Percentiles rank a stretch among this genome's conserved stretches.
Conservation (phyloP, 805 yeast genomes). For the Wickerhamomyces mucosus region DNA sequence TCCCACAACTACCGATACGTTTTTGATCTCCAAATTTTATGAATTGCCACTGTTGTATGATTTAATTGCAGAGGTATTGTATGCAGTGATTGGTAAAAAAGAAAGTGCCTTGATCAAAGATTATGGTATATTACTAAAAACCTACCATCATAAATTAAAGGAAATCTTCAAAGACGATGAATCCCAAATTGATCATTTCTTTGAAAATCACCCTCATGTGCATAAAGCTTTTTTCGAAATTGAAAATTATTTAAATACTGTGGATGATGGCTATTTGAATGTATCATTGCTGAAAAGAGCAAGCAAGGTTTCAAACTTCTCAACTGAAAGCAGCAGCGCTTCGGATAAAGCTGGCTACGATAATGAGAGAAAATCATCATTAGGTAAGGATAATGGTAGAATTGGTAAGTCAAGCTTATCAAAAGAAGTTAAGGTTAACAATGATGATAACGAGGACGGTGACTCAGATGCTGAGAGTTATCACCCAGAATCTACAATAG, state of each 20-base stretch:
- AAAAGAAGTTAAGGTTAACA: conserved; percentile 8
- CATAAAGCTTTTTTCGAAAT: conserved; percentile 34
- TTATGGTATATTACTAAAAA: conserved; percentile 18
- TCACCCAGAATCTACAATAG: conserved; percentile 7
- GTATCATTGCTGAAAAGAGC: conserved; percentile 41
- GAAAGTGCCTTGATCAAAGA: conserved; percentile 36
- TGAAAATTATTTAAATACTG: conserved; percentile 45
- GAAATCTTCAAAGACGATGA: conserved; percentile 18
- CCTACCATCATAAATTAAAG: conserved; percentile 17
- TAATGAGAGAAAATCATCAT: conserved; percentile 5
- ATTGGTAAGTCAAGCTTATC: conserved; percentile 18
- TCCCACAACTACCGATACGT: conserved; percentile 59
- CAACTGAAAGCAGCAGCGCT: conserved; percentile 1
- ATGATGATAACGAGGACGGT: conserved; percentile 17
- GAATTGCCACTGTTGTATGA: conserved; percentile 65
- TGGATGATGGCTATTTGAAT: conserved; percentile 61
- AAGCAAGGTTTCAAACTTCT: conserved; percentile 20
- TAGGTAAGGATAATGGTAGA: conserved; percentile 5
- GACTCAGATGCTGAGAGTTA: conserved; percentile 8
- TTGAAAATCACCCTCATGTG: conserved; percentile 20
- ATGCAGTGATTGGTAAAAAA: conserved; percentile 59
- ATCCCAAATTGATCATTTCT: conserved; percentile 13
- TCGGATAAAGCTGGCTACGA: conserved; percentile 4
- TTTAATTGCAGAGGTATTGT: conserved; percentile 56
- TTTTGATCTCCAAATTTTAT: conserved; percentile 53